Evolutionary conservation across 2,329 filamentous ascomycete species (phyloP), one percentile per base, ranked within the genome.

Genomic region (Xenosphaeropsis pyriputrescens): DNA sequence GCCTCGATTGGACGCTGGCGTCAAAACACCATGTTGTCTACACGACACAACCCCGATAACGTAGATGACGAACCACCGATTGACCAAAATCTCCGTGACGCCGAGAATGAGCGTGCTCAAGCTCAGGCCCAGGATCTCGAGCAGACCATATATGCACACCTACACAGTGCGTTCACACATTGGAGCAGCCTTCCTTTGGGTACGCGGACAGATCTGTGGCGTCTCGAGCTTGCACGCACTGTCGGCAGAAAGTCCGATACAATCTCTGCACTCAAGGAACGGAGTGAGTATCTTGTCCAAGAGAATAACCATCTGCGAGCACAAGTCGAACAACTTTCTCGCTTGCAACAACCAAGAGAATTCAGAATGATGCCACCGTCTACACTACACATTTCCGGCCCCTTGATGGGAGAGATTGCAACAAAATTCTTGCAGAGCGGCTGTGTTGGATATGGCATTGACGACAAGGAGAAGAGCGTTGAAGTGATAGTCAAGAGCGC

Each of bases 111-210:
- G n/a, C 19, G 19, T 30, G 19, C 19, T 16, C 18, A 56, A 45
- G 57, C 60, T 35, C 42, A 56, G 52, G 33, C 57, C 43, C 36
- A 56, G 55, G 54, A 57, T 57, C 41, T 89, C 36, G 77, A 85
- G 44, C 72, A 75, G 37, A 75, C 80, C 46, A 72, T 88, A 22
- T 65, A 72, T 31, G 70, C 80, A 41, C 89, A 96, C 54, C 57
- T 94, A 5, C 71, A 81, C n/a, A 73, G 78, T 12, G 77, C 84
- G 1, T 93, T 77, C 54, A 67, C 70, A 6, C 79, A 84, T 32
- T 96, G 88, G 88, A 72, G 72, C 37, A 64, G 64, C 2, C 63
- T 91, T 18, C 59, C 75, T 0, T 45, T 56, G 2, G 67, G 71
- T 29, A 65, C 71, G 16, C 68, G 70, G 37, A 63, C 63, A 18